Percentiles rank a stretch among this genome's conserved stretches.
These are phyloP conservation scores for Eucalyptus erythrocorys DNA, from an alignment of 345 rosid species.

Conservation along the genomic window DNA sequence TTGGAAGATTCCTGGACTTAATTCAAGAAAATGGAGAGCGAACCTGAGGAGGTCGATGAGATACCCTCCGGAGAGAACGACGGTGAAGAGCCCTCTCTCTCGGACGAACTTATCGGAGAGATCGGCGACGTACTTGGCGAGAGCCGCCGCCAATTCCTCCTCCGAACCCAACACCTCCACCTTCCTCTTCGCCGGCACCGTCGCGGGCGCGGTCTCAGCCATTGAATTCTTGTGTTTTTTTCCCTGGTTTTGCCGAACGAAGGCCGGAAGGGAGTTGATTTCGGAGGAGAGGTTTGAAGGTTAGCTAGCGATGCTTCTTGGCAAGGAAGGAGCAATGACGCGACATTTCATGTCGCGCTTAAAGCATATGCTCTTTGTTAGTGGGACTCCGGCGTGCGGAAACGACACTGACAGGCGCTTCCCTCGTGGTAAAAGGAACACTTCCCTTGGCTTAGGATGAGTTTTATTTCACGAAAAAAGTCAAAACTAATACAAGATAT, in stretches of 20 bases:
- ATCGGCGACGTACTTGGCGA: slow-evolving; percentile 54
- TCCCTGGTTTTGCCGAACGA: too few species aligned
- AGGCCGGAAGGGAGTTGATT: neutral
- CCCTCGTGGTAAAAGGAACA: neutral
- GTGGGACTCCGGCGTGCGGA: neutral
- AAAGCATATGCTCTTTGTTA: neutral
- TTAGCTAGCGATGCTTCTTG: neutral
- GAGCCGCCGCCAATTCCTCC: slow-evolving; percentile 42
- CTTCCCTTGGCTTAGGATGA: too few species aligned
- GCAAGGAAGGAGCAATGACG: neutral
- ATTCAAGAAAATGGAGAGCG: neutral
- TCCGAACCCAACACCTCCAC: slow-evolving; percentile 44
- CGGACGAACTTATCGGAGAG: slow-evolving; percentile 44
- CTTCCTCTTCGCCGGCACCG: slow-evolving; percentile 7
- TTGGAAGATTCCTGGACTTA: neutral
- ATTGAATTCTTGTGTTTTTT: neutral
- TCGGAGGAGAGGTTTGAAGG: neutral
- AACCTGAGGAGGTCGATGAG: slow-evolving; percentile 64
- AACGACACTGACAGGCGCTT: neutral
- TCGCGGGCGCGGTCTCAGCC: neutral
- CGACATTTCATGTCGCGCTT: neutral
- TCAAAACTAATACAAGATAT: too few species aligned
- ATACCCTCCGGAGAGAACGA: slow-evolving; percentile 74
- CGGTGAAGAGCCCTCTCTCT: slow-evolving; percentile 60
- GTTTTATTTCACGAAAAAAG: too few species aligned